Evolutionary conservation across 139 green algal species (phyloP), one percentile per base, ranked within the genome.

Genomic region (Chlamydomonas sp.): DNA sequence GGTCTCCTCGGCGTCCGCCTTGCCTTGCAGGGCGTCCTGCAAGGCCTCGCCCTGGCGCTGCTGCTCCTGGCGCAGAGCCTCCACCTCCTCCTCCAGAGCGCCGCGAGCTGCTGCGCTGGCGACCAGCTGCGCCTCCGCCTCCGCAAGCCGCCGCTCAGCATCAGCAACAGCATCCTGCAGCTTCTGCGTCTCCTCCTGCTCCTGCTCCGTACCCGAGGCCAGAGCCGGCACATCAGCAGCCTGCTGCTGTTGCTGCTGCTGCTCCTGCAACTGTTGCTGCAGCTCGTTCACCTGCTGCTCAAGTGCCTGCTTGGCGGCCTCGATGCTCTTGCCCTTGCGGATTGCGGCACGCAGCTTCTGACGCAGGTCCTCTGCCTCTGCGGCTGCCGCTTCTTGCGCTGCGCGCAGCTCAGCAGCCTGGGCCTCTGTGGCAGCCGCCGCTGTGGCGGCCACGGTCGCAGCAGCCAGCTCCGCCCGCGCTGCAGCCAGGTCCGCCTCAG

Each of bases 291-390:
- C 20, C 85, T 90, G 78, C 67, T 81, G 68, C 61, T 85, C 71
- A 18, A 90, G 85, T 1, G 78, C 85, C 69, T 63, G 18, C 14
- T 62, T 57, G 8, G 75, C 58, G 7, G 66, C 74, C 58, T 90
- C 87, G 31, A 90, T 84, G 62, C 5, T 63, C 87, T 87, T 90
- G 79, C 87, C 87, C 80, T 90, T 90, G 72, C 77, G 84, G 15
- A 90, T 74, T 2, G 87, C 87, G 0, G 80, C 80, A 9, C 79
- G 63, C 71, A 90, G 87, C 80, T 90, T 90, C 62, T 86, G 69
- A 2, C 87, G 87, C 63, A 87, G 57, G 72, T 90, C 87, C 64
- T 90, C 87, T 18, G 79, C 73, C 87, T 90, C 87, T 17, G 58
- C 14, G 5, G 49, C 5, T 2, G 31, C 67, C 16, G 68, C 82